These are phyloP conservation scores for Coprinellus micaceus DNA, from an alignment of 768 basidiomycete species.

Conservation along the genomic window DNA sequence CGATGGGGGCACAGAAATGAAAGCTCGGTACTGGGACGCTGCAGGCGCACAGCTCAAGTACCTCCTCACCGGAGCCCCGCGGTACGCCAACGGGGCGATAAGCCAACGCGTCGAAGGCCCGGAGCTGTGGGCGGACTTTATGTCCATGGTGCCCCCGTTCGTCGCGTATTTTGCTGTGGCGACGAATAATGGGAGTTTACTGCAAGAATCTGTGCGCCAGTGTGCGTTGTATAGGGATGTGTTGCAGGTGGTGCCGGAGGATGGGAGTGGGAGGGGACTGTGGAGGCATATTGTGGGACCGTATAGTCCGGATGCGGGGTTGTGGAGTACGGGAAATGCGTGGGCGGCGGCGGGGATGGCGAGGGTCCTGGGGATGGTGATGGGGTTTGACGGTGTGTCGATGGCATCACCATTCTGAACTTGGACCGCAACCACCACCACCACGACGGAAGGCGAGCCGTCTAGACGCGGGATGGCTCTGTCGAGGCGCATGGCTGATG, in stretches of 20 bases:
- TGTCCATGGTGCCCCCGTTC: conserved; percentile 51
- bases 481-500: too few species aligned
- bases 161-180: conserved; percentile 44
- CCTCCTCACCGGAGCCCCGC: too few species aligned
- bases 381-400: too few species aligned
- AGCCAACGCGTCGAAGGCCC: conserved; percentile 3
- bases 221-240: conserved; percentile 37
- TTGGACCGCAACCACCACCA: too few species aligned
- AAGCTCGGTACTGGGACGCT: conserved; percentile 39
- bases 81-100: conserved; percentile 18
- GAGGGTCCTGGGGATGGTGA: conserved; percentile 48
- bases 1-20: conserved; percentile 28
- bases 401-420: too few species aligned
- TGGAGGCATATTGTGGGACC: conserved; percentile 46
- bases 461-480: too few species aligned
- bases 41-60: conserved; percentile 46
- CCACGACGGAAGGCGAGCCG: too few species aligned
- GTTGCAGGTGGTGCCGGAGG: too few species aligned
- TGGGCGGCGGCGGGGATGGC: conserved; percentile 65
- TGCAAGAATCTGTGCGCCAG: conserved; percentile 35
- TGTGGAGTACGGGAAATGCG: conserved; percentile 56
- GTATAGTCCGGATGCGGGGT: conserved; percentile 30
- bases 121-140: conserved; percentile 47
- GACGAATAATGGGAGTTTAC: conserved; percentile 29
- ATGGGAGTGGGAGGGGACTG: too few species aligned